Base-by-base conservation (phyloP, 345 rosid genomes). In the Combretum micranthum region DNA sequence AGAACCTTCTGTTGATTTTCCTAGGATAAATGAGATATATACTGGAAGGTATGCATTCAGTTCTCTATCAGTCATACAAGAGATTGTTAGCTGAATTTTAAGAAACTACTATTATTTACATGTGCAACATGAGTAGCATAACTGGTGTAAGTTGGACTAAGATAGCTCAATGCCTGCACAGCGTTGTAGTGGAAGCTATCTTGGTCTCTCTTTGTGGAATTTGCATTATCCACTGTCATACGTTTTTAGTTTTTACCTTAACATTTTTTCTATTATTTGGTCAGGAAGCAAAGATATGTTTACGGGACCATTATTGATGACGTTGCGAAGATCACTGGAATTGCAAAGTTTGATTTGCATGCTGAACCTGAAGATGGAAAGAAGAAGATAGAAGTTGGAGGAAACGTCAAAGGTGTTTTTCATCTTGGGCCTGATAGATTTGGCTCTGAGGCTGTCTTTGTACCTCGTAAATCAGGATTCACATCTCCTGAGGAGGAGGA, bases 371-470 rank as follows among this genome's bases (percentile, higher is more conserved):
- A 83, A 75, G 61, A 64, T 37, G 91, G 80, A 37, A 88, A 83
- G 63, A 55, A 17, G 21, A 70, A 69, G 77, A 74, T 93, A 67
- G 96, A 80, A 75, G 87, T 85, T 45, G 99, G 96, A 64, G 96
- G 97, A 42, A 93, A 93, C 69, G 80, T 93, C 55, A 72, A 72
- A 73, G 99, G 99, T 50, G 62, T 93, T 64, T 86, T 83, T 71
- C 85, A 82, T 55, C 82, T 89, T 23, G 96, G 97, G 50, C 77
- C 80, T 17, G 88, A 91, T 62, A 82, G 84, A 75, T 93, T 74
- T 71, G 94, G 99, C 72, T 89, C 99, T 57, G 99, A 93, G 66
- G 99, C 99, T 48, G 55, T 93, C 44, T 89, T 78, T 73, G 91
- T 93, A 65, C 97, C 97, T 45, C 70, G 80, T 55, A 73, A 78